These are phyloP conservation scores for Moesziomyces antarcticus DNA, from an alignment of 1,284 basidiomycete genomes.

Conservation along the genomic window DNA sequence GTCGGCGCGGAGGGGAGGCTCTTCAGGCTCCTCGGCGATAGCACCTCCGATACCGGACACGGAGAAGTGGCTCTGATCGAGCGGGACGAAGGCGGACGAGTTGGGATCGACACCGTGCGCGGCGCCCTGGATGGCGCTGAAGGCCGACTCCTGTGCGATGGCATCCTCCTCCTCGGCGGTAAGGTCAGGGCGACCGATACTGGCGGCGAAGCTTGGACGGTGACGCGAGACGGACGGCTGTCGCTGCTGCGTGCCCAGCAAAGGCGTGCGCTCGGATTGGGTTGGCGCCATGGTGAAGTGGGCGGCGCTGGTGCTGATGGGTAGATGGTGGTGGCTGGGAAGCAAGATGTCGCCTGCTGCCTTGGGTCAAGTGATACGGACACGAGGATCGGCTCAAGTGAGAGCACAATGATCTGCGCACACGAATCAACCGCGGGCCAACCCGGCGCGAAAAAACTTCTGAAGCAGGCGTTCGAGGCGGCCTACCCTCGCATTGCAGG, in stretches of 20 bases:
- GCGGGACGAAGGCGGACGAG: slow-evolving; percentile 62
- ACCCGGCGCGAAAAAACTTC: background rate
- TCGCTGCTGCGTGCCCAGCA: slow-evolving; percentile 39
- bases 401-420: background rate
- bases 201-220: slow-evolving; percentile 47
- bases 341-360: background rate
- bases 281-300: slow-evolving; percentile 26
- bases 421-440: background rate
- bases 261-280: slow-evolving; percentile 50
- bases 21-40: slow-evolving; percentile 41
- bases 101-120: slow-evolving; percentile 65
- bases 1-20: slow-evolving; percentile 48
- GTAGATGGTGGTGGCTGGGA: slow-evolving; percentile 11
- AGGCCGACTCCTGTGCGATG: slow-evolving; percentile 63
- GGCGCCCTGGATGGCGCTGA: slow-evolving; percentile 60
- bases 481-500: background rate
- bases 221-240: slow-evolving; percentile 31
- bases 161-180: slow-evolving; percentile 55
- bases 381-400: too few species aligned
- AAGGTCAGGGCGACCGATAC: slow-evolving; percentile 44
- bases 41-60: slow-evolving; percentile 23
- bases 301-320: background rate
- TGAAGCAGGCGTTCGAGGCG: background rate
- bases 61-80: slow-evolving; percentile 61
- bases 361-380: too few species aligned